Conservation (phyloP, 1,284 basidiomycete species). For the Ceratobasidium papillatum region DNA sequence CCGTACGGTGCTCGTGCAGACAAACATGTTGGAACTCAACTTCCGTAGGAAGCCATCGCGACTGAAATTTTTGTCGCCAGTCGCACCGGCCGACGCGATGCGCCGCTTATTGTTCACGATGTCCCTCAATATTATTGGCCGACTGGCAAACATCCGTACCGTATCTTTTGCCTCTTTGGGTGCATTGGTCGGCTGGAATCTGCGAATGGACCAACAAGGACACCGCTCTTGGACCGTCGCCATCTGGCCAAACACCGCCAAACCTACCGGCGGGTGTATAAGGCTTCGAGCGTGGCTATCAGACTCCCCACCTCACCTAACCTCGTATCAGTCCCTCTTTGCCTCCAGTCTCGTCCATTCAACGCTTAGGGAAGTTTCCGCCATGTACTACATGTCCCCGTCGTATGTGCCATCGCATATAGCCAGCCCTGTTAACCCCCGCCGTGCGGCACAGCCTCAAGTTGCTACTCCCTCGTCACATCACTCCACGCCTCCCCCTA, state of each 20-base stretch:
- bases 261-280: background rate
- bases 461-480: background rate
- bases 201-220: background rate
- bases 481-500: background rate
- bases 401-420: constrained; percentile 13
- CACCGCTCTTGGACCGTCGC: constrained; percentile 5
- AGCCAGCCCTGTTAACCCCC: background rate
- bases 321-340: background rate
- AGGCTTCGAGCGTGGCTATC: background rate
- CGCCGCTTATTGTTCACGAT: background rate
- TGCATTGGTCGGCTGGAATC: background rate
- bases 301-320: background rate
- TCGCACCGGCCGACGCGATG: background rate
- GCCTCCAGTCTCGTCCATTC: background rate
- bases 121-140: background rate
- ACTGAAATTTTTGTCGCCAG: background rate
- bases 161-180: background rate
- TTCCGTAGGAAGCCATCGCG: background rate
- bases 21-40: background rate
- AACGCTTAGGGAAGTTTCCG: background rate
- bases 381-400: background rate
- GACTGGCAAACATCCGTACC: background rate
- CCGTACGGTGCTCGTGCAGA: background rate
- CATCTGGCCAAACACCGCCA: background rate
- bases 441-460: background rate